phyloP scores from a whole-genome alignment of 139 green algal genomes.

The Ettlia oleoabundans region DNA sequence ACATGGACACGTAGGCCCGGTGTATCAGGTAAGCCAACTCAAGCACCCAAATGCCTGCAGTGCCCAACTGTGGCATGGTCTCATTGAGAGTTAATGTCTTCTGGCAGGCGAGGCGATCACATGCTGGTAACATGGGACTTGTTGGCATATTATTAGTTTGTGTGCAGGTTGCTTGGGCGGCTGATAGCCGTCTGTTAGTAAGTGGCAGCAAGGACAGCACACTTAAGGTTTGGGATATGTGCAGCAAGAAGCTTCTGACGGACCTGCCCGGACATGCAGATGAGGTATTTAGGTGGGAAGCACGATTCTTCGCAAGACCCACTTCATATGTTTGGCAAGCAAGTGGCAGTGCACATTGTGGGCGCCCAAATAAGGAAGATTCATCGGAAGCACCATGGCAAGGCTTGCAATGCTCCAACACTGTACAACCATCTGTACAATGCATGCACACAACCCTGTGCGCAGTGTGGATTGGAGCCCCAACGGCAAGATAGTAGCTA shows the following conservation, averaged over 20 bases:
- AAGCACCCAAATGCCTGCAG: background rate
- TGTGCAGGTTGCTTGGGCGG: slow-evolving; percentile 85
- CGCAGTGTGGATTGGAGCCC: slow-evolving; percentile 91
- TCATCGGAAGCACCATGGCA: background rate
- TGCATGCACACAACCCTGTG: background rate
- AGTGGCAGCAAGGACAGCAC: slow-evolving; percentile 96
- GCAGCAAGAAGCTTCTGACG: slow-evolving; percentile 87
- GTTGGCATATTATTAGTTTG: background rate
- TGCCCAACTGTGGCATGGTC: too few relatives aligned
- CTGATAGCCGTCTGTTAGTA: slow-evolving; percentile 91
- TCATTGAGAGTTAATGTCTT: too few relatives aligned
- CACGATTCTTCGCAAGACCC: background rate
- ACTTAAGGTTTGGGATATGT: slow-evolving; percentile 96
- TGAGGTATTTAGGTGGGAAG: slow-evolving; percentile 35
- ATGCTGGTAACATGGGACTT: background rate
- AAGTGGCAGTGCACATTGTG: background rate
- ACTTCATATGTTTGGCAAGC: too few relatives aligned
- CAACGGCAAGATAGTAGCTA: slow-evolving; percentile 86
- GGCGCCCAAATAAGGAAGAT: too few relatives aligned
- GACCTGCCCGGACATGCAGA: slow-evolving; percentile 95
- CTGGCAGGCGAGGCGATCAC: background rate
- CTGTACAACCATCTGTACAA: background rate
- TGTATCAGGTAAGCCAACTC: slow-evolving; percentile 82
- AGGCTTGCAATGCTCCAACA: background rate
- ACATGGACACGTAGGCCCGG: slow-evolving; percentile 91